Evolutionary conservation across 192 early-diverging fungal species (phyloP).

Genomic region (Haplosporangium gracile): DNA sequence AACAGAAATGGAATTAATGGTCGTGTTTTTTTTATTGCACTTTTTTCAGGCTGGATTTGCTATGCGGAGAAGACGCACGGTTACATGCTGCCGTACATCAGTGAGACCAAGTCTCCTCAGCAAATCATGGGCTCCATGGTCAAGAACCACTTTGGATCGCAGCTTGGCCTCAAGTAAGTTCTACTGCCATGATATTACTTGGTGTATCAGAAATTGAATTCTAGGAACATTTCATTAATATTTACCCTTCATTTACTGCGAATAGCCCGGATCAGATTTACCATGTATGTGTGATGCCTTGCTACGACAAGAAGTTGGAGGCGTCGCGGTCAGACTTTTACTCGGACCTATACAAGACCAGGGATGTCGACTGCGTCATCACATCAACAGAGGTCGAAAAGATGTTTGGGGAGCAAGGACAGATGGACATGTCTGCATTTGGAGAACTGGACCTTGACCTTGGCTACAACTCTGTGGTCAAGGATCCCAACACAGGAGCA

Average conservation of each 20-base stretch:
- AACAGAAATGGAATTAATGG: neutral
- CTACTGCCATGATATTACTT: neutral
- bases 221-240: neutral
- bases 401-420: constrained; percentile 80
- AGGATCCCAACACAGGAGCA: constrained; percentile 35
- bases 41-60: constrained; percentile 91
- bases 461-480: constrained; percentile 57
- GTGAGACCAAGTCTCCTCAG: constrained; percentile 95
- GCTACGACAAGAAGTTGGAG: constrained; percentile 99
- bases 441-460: constrained; percentile 61
- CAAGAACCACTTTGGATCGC: constrained; percentile 84
- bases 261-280: constrained; percentile 82
- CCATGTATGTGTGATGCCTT: constrained; percentile 97
- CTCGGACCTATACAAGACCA: constrained; percentile 80
- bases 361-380: constrained; percentile 97
- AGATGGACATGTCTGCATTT: constrained; percentile 59
- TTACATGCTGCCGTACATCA: constrained; percentile 89
- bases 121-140: constrained; percentile 96
- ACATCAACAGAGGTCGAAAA: constrained; percentile 94
- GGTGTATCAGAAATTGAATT: neutral
- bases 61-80: constrained; percentile 99
- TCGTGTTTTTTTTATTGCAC: neutral
- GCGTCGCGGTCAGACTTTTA: constrained; percentile 95
- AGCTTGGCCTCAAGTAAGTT: constrained; percentile 64
- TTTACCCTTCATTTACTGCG: neutral